Percentiles rank a stretch among this genome's conserved stretches.
These are phyloP conservation scores for Aspergillus cavernicola DNA, from an alignment of 495 filamentous ascomycete genomes.

Conservation along the genomic window DNA sequence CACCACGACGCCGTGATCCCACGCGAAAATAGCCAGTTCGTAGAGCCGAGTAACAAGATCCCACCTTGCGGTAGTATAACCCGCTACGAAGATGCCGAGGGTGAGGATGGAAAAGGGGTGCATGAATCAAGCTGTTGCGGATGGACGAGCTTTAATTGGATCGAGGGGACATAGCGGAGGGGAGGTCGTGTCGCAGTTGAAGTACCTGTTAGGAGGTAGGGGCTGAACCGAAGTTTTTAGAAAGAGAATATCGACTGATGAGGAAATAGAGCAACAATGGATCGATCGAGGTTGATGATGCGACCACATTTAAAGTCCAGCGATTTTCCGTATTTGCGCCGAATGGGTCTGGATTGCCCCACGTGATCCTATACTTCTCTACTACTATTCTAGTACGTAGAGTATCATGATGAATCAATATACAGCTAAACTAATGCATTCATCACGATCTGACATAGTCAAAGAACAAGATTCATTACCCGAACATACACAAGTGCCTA, in stretches of 20 bases:
- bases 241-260: not conserved
- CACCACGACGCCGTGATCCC: slow-evolving; percentile 98
- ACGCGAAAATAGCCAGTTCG: slow-evolving; percentile 94
- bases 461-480: too few species aligned
- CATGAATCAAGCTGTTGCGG: slow-evolving; percentile 61
- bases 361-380: slow-evolving; percentile 13
- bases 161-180: slow-evolving; percentile 18
- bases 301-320: not conserved
- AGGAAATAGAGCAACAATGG: not conserved
- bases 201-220: not conserved
- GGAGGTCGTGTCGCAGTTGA: not conserved
- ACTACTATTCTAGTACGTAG: too few species aligned
- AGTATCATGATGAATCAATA: too few species aligned
- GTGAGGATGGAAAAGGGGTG: slow-evolving; percentile 94
- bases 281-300: not conserved
- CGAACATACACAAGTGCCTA: too few species aligned
- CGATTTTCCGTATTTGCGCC: slow-evolving; percentile 9
- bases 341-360: slow-evolving; percentile 2
- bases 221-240: not conserved
- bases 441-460: too few species aligned
- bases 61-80: slow-evolving; percentile 98
- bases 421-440: too few species aligned
- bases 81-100: slow-evolving; percentile 96
- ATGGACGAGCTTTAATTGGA: slow-evolving; percentile 30
- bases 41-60: slow-evolving; percentile 93